Evolutionary conservation across 2,329 filamentous ascomycete genomes (phyloP).

Genomic region (Cladophialophora chaetospira): DNA sequence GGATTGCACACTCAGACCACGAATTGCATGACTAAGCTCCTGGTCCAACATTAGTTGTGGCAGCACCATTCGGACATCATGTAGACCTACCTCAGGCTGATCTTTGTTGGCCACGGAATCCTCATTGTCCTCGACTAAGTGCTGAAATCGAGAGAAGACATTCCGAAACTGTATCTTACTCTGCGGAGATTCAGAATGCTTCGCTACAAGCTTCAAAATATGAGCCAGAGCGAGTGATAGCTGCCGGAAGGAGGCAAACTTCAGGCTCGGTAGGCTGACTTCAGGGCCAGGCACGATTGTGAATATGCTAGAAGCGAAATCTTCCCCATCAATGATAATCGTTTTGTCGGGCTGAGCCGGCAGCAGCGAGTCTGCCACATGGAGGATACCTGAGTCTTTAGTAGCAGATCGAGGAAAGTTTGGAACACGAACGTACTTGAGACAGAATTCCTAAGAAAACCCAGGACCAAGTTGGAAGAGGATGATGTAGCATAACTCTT

Average conservation of each 20-base stretch:
- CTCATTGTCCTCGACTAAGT: constrained; percentile 16
- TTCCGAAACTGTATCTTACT: constrained; percentile 22
- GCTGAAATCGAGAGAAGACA: constrained; percentile 9
- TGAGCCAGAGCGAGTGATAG: constrained; percentile 13
- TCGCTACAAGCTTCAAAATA: constrained; percentile 19
- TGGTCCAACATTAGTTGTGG: constrained; percentile 3
- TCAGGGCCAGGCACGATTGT: background rate
- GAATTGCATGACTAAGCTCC: constrained; percentile 17
- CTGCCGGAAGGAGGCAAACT: constrained; percentile 14
- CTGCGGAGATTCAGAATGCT: constrained; percentile 11
- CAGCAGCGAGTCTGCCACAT: background rate
- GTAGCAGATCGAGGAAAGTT: background rate
- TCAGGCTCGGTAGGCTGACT: constrained; percentile 14
- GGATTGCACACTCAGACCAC: constrained; percentile 9
- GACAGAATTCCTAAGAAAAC: constrained; percentile 14
- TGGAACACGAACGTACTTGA: constrained; percentile 11
- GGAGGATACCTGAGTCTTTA: constrained; percentile 18
- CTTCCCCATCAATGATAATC: constrained; percentile 22
- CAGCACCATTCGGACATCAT: background rate
- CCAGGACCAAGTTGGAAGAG: constrained; percentile 8
- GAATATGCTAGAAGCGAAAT: constrained; percentile 10
- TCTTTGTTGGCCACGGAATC: background rate
- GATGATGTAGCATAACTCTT: constrained; percentile 6
- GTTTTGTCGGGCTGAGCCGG: constrained; percentile 5
- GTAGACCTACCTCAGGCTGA: constrained; percentile 12